phyloP scores from a whole-genome alignment of 176 grass and related monocot genomes.

The Oryza meyeriana region DNA sequence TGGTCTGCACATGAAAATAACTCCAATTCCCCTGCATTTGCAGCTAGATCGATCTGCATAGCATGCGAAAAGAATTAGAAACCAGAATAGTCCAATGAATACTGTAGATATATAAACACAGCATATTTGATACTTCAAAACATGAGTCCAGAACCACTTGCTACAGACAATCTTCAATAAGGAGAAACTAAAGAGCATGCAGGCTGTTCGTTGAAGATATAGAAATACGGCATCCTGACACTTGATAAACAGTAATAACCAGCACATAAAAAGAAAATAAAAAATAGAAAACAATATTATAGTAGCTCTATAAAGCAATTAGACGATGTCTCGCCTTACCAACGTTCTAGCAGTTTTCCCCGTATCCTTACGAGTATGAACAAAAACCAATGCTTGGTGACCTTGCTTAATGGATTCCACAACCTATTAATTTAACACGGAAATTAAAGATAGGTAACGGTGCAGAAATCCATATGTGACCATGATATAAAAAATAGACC shows the following conservation, averaged over 20 bases:
- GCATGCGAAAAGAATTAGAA: constrained; percentile 20
- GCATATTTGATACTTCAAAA: constrained; percentile 21
- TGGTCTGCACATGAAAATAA: constrained; percentile 73
- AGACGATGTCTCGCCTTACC: constrained; percentile 30
- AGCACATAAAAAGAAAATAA: background rate
- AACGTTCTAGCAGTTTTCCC: constrained; percentile 92
- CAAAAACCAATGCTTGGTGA: constrained; percentile 94
- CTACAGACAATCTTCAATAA: constrained; percentile 1
- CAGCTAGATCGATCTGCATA: constrained; percentile 75
- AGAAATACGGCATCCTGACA: constrained; percentile 5
- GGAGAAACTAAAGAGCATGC: constrained; percentile 1
- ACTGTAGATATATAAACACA: background rate
- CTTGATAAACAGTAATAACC: constrained; percentile 6
- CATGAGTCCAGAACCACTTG: background rate
- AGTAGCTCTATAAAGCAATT: background rate
- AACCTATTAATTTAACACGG: constrained; percentile 39
- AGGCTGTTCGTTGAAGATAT: background rate
- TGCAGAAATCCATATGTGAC: constrained; percentile 13
- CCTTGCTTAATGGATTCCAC: constrained; percentile 93
- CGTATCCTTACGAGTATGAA: constrained; percentile 95
- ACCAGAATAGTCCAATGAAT: constrained; percentile 1
- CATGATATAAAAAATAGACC: constrained; percentile 35
- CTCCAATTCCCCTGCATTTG: constrained; percentile 66
- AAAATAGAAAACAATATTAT: constrained; percentile 6
- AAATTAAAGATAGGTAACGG: constrained; percentile 1